These are phyloP conservation scores for Evansstolkia leycettana DNA, from an alignment of 495 filamentous ascomycete genomes.

Conservation along the genomic window DNA sequence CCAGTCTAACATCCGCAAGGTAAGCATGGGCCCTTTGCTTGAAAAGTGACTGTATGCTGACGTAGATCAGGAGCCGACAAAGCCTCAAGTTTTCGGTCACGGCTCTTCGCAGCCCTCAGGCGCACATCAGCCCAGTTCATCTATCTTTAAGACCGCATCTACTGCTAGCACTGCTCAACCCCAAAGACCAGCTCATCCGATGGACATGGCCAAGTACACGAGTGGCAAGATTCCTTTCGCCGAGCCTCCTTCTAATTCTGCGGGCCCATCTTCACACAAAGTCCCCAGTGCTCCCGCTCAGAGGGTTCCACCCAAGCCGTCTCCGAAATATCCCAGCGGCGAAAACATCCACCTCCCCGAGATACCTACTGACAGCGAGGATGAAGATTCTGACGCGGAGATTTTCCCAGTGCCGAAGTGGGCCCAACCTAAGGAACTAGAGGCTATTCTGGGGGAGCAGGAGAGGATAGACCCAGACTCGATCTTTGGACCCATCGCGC, in stretches of 20 bases:
- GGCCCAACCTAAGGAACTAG: conserved; percentile 74
- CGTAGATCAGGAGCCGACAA: conserved; percentile 35
- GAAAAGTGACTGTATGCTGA: conserved; percentile 3
- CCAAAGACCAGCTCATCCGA: conserved; percentile 48
- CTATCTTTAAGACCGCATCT: conserved; percentile 21
- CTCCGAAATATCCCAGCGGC: conserved; percentile 66
- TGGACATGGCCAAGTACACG: conserved; percentile 71
- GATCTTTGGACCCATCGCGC: conserved; percentile 79
- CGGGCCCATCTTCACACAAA: conserved; percentile 38
- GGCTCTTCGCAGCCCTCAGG: conserved; percentile 46
- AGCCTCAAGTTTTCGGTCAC: conserved; percentile 51
- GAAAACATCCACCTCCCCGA: conserved; percentile 79
- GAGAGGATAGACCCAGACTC: conserved; percentile 74
- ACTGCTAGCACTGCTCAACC: conserved; percentile 17
- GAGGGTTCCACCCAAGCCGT: conserved; percentile 43
- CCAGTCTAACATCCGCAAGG: conserved; percentile 69
- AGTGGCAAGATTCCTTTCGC: conserved; percentile 88
- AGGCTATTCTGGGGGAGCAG: conserved; percentile 54
- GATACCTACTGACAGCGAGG: conserved; percentile 77
- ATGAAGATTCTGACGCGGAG: conserved; percentile 55
- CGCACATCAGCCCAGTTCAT: conserved; percentile 27
- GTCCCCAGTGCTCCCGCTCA: conserved; percentile 33
- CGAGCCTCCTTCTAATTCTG: conserved; percentile 44
- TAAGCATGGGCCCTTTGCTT: conserved; percentile 20
- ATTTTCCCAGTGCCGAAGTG: conserved; percentile 59